Evolutionary conservation across 2,329 filamentous ascomycete genomes (phyloP).

Genomic region (Aspergillus japonicus): DNA sequence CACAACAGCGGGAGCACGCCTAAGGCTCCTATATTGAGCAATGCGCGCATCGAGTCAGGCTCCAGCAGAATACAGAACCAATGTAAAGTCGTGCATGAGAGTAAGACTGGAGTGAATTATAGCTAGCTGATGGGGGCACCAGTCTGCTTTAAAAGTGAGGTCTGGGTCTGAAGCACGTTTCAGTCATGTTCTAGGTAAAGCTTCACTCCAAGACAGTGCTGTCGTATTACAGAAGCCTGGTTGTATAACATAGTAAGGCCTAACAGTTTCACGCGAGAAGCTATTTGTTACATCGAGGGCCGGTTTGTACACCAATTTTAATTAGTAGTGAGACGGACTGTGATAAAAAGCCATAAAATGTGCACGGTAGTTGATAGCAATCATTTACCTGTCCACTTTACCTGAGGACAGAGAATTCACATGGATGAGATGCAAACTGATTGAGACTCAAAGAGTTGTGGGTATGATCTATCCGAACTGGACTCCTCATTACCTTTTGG

Average conservation of each 20-base stretch:
- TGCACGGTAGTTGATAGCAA: too few relatives aligned
- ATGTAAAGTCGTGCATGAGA: background rate
- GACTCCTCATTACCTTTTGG: too few relatives aligned
- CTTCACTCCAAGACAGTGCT: background rate
- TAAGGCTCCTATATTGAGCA: background rate
- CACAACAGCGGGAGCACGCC: background rate
- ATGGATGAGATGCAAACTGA: too few relatives aligned
- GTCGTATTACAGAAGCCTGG: background rate
- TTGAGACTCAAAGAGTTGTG: too few relatives aligned
- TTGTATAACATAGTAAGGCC: background rate
- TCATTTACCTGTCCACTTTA: too few relatives aligned
- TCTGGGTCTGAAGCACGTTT: background rate
- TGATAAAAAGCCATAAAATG: too few relatives aligned
- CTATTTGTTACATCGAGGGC: background rate
- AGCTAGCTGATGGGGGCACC: background rate
- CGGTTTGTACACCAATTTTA: background rate
- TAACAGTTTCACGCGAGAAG: background rate
- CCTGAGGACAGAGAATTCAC: too few relatives aligned
- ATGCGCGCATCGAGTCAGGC: background rate
- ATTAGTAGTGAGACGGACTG: too few relatives aligned
- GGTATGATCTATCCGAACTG: too few relatives aligned
- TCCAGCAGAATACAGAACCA: background rate
- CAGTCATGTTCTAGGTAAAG: background rate
- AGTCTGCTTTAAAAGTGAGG: background rate
- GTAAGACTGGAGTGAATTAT: background rate